Percentiles rank a stretch among this genome's conserved stretches.
Evolutionary conservation across 2,329 filamentous ascomycete genomes (phyloP).

Genomic region (Claviceps sorghi): DNA sequence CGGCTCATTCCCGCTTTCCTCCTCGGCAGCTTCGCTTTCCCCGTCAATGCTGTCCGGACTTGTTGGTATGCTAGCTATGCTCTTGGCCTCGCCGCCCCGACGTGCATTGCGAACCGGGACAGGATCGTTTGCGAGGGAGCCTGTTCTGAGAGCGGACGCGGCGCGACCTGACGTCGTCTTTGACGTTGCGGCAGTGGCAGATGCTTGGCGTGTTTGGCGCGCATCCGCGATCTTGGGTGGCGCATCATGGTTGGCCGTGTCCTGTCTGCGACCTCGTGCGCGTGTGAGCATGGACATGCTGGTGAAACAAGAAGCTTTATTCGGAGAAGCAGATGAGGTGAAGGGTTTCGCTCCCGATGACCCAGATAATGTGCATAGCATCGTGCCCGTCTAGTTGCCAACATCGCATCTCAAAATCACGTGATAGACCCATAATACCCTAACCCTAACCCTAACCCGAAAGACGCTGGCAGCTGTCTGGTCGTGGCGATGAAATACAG

Average conservation of each 20-base stretch:
- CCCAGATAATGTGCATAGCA: not conserved
- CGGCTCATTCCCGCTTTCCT: not conserved
- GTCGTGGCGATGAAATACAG: too few species aligned
- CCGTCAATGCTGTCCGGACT: not conserved
- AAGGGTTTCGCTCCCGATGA: not conserved
- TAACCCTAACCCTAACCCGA: conserved; percentile 4
- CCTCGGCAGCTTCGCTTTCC: not conserved
- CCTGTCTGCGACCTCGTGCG: not conserved
- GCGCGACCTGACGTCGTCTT: not conserved
- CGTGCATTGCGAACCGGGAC: conserved; percentile 3
- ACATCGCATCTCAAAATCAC: not conserved
- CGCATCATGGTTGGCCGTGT: not conserved
- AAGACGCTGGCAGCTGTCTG: too few species aligned
- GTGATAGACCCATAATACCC: not conserved
- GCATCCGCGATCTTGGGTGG: too few species aligned
- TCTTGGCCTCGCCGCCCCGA: not conserved
- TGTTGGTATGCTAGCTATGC: conserved; percentile 2
- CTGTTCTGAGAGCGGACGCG: not conserved
- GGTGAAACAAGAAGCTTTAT: not conserved
- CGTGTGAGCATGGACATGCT: not conserved
- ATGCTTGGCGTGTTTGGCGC: not conserved
- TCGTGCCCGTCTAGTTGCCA: not conserved
- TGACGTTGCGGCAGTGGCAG: not conserved
- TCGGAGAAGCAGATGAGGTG: not conserved
- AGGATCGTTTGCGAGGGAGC: not conserved